These are phyloP conservation scores for Daldinia eschscholtzii DNA, from an alignment of 2,329 filamentous ascomycete genomes.

Conservation along the genomic window DNA sequence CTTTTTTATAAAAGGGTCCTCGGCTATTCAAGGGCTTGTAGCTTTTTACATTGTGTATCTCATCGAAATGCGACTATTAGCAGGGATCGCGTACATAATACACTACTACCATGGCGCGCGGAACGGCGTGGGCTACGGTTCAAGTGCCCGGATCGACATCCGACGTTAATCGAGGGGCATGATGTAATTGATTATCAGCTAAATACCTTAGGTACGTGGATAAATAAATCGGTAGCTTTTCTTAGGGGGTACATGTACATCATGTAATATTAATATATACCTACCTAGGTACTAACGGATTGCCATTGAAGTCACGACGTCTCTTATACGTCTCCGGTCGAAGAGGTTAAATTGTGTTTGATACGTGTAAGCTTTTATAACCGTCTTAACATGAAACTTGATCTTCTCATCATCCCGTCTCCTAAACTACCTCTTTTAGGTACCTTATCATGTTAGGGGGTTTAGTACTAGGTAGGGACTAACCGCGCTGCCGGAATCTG, in stretches of 20 bases:
- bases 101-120: background rate
- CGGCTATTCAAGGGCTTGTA: background rate
- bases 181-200: conserved; percentile 28
- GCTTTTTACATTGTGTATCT: background rate
- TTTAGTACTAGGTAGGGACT: too few species aligned
- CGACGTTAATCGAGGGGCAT: conserved; percentile 24
- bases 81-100: background rate
- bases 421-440: background rate
- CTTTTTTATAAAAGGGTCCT: conserved; percentile 24
- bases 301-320: conserved; percentile 27
- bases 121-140: background rate
- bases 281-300: background rate
- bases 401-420: background rate
- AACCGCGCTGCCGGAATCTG: conserved; percentile 8
- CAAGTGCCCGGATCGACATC: conserved; percentile 8
- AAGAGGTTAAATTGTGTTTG: conserved; percentile 11
- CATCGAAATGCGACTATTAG: background rate
- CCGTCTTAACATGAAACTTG: conserved; percentile 4
- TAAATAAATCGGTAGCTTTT: conserved; percentile 1
- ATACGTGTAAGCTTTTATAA: conserved; percentile 16
- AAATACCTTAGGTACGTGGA: background rate
- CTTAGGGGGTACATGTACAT: conserved; percentile 11
- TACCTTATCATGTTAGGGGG: background rate
- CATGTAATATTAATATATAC: background rate
- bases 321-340: conserved; percentile 13